phyloP scores from a whole-genome alignment of 1,139 yeast species.

The Blastobotrys indianensis region DNA sequence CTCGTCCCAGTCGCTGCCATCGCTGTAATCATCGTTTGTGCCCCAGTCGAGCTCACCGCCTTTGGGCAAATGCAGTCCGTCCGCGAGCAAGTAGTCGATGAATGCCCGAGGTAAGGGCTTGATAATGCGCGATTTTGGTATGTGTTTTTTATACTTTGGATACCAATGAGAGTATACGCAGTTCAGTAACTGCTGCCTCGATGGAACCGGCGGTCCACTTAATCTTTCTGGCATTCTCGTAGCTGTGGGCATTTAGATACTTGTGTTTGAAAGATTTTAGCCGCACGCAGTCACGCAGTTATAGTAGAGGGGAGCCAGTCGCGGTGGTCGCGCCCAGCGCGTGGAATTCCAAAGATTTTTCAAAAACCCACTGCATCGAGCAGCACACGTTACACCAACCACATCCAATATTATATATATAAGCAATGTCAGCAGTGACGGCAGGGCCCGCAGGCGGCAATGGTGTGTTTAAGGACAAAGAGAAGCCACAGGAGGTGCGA shows the following conservation, averaged over 20 bases:
- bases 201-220: conserved; percentile 4
- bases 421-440: conserved; percentile 20
- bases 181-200: conserved; percentile 45
- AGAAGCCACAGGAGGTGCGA: conserved; percentile 97
- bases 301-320: background rate
- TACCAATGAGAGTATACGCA: conserved; percentile 79
- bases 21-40: conserved; percentile 39
- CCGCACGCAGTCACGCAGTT: background rate
- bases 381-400: background rate
- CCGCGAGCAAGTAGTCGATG: conserved; percentile 63
- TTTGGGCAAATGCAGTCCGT: conserved; percentile 66
- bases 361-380: background rate
- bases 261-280: background rate
- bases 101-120: conserved; percentile 63
- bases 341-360: conserved; percentile 5
- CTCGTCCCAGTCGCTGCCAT: conserved; percentile 71
- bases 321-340: background rate
- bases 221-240: background rate
- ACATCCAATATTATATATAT: conserved; percentile 6
- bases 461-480: conserved; percentile 88
- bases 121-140: conserved; percentile 51
- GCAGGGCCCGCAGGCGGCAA: conserved; percentile 50
- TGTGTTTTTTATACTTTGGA: conserved; percentile 43
- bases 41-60: conserved; percentile 22
- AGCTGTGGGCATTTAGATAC: conserved; percentile 6